Evolutionary conservation across 371 early-diverging fungal genomes (phyloP), one percentile per base, ranked within the genome.

Genomic region (Mortierella sp.): DNA sequence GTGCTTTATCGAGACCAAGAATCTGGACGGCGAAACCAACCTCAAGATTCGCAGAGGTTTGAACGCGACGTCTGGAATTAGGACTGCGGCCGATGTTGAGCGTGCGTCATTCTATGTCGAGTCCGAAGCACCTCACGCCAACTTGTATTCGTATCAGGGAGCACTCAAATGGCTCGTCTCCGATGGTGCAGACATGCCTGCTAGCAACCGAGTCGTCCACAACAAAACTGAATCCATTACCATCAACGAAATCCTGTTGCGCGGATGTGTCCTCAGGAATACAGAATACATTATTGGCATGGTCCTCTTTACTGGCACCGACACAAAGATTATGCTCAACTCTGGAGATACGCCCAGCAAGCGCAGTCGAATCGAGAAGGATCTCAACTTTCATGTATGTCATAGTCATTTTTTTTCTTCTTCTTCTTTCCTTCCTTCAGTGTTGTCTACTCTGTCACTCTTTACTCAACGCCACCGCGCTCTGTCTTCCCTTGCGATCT

Each of bases 1-100:
- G 44, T 96, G 96, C 80, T 98, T 94, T 83, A 90, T 98, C 45
- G 98, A 99, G 83, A 98, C 99, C 14, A 96, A 95, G 64, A 96
- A 96, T 73, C 82, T 99, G 66, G 98, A 99, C 81, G 97, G 97
- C 62, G 97, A 97, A 72, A 93, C 93, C 55, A 95, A 94, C 75
- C 85, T 96, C 48, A 96, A 96, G 84, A 88, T 91, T 60, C 86
- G 91, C 53, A 84, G 88, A 66, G 88, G 90, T 23, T 61, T 89
- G 61, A 61, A 72, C 0, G 82, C 84, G 7, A 91, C 91, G 19
- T 47, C 79, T 23, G 84, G 80, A 50, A 52, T 90, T 30, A 58
- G 56, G 37, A 77, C 83, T 29, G 83, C 89, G 23, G 81, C 62
- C 30, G 92, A 88, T 57, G 86, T 91, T 69, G 90, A 89, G 50